Evolutionary conservation across 148 eudicot species (phyloP), one percentile per base, ranked within the genome.

Genomic region (Rhododendron mucronatum): DNA sequence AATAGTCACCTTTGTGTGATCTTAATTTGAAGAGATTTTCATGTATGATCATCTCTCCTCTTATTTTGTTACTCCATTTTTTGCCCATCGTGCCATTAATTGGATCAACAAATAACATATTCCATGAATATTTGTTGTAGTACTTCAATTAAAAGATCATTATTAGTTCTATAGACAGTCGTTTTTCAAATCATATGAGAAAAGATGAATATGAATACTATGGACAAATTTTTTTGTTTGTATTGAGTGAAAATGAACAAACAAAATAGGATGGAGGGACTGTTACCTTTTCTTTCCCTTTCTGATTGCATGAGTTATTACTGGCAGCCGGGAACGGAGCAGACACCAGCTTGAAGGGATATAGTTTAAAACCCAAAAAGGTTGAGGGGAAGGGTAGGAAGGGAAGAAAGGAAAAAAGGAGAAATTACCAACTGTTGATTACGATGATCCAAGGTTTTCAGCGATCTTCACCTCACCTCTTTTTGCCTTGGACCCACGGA

Each of bases 401-500:
- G 87, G 93, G 90, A 87, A 86, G 75, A 28, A 69, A 26, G 39
- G 75, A n/a, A n/a, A n/a, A 37, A 37, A 96, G 98, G 82, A 93
- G 91, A 90, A 95, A 69, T 82, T 97, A 89, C 98, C 98, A 53
- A 83, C 87, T 39, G 86, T 88, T 79, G 94, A 97, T 57, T 87
- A 84, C 35, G 90, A 91, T n/a, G 99, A 95, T 89, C 96, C 96
- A 9, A 93, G 99, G 69, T 97, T 97, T 84, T 91, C 96, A 12
- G 88, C 89, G 78, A 89, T 92, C 69, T 91, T 94, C 85, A 93
- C 78, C 18, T 90, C 92, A 78, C 98, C 94, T 61, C 88, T 81
- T 45, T 95, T 84, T 90, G 94, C 96, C 78, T 87, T 93, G 91
- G 99, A 97, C 87, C 99, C 55, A 97, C 99, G 11, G 98, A 95